Evolutionary conservation across 2,329 filamentous ascomycete species (phyloP).

Genomic region (Leptographium procerum): DNA sequence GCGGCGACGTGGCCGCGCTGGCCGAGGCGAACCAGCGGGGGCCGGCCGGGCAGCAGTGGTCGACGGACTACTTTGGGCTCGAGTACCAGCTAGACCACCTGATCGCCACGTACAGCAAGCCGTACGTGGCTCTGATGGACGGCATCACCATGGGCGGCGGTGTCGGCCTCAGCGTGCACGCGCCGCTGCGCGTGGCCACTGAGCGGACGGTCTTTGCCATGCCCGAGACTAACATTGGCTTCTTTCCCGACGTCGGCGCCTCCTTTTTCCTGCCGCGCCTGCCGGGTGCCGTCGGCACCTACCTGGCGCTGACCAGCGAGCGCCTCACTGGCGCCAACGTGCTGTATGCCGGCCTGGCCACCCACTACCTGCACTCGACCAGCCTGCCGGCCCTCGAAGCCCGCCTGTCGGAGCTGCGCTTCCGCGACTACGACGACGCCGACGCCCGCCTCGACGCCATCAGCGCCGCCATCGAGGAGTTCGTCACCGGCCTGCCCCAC

Average conservation of each 20-base stretch:
- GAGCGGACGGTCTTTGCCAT: slow-evolving; percentile 94
- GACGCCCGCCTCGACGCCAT: slow-evolving; percentile 58
- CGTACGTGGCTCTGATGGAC: slow-evolving; percentile 92
- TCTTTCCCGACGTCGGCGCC: slow-evolving; percentile 95
- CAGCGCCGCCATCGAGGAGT: slow-evolving; percentile 85
- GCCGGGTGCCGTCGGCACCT: slow-evolving; percentile 77
- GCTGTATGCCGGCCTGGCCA: slow-evolving; percentile 85
- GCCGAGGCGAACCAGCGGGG: slow-evolving; percentile 62
- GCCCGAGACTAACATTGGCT: slow-evolving; percentile 96
- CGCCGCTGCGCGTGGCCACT: slow-evolving; percentile 91
- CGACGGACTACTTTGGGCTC: slow-evolving; percentile 76
- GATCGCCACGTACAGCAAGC: slow-evolving; percentile 87
- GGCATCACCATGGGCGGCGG: slow-evolving; percentile 98
- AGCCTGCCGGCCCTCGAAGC: slow-evolving; percentile 70
- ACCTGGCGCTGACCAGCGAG: slow-evolving; percentile 85
- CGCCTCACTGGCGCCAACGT: slow-evolving; percentile 71
- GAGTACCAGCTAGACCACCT: slow-evolving; percentile 96
- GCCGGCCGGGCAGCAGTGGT: slow-evolving; percentile 58
- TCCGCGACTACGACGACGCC: slow-evolving; percentile 62
- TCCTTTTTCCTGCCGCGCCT: slow-evolving; percentile 92
- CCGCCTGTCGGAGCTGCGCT: slow-evolving; percentile 79
- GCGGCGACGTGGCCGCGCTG: slow-evolving; percentile 77
- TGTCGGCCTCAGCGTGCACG: slow-evolving; percentile 87
- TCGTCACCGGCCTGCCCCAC: slow-evolving; percentile 71
- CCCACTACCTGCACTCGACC: slow-evolving; percentile 91